These are phyloP conservation scores for Leccinellum albellum DNA, from an alignment of 768 basidiomycete genomes.

Conservation along the genomic window DNA sequence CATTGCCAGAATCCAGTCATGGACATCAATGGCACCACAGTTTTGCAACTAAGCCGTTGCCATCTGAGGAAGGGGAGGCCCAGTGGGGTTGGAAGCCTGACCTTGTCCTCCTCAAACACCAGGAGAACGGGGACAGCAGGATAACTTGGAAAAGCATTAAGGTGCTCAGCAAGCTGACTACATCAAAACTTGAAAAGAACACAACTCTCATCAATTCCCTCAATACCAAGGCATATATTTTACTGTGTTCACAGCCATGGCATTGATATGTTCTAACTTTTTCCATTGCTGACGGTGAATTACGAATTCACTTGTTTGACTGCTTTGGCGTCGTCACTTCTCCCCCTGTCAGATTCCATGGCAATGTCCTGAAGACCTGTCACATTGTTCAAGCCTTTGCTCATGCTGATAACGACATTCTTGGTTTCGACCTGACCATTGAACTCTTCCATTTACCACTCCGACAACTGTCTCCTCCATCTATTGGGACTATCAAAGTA, in stretches of 20 bases:
- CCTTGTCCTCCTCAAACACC: background rate
- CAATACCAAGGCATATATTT: background rate
- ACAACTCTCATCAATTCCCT: background rate
- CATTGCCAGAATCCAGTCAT: background rate
- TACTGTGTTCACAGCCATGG: background rate
- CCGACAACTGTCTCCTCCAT: background rate
- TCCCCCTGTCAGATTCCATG: background rate
- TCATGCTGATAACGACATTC: background rate
- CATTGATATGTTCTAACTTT: too few species aligned
- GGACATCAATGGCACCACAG: background rate
- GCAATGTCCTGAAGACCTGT: background rate
- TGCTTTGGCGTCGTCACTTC: background rate
- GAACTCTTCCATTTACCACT: background rate
- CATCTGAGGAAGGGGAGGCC: background rate
- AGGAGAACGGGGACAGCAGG: background rate
- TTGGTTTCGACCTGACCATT: background rate
- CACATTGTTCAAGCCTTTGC: background rate
- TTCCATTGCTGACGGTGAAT: background rate
- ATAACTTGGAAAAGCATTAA: background rate
- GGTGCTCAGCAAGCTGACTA: background rate
- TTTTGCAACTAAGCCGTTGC: background rate
- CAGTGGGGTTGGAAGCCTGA: background rate
- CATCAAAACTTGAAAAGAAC: background rate
- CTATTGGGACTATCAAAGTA: background rate
- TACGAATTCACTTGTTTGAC: background rate